Conservation (phyloP, 192 early-diverging fungal genomes). For the Umbelopsis ramanniana region DNA sequence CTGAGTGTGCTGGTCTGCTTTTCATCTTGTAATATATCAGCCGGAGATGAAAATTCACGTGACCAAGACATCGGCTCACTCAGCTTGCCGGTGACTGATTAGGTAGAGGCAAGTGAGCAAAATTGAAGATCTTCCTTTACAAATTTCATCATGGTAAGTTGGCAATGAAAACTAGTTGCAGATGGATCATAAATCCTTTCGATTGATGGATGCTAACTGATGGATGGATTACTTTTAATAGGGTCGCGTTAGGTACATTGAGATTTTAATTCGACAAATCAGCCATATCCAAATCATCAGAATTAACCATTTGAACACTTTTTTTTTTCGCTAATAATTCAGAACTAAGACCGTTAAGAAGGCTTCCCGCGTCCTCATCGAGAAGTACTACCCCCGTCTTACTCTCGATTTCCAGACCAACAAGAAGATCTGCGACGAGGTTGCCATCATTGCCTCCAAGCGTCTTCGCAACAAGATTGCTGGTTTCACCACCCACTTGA, state of each 20-base stretch:
- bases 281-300: not conserved
- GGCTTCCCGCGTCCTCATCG: constrained; percentile 99
- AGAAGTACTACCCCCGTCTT: constrained; percentile 99
- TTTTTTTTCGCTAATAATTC: not conserved
- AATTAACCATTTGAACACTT: not conserved
- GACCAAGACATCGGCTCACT: not conserved
- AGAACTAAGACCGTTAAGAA: constrained; percentile 99
- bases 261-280: not conserved
- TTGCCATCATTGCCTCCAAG: constrained; percentile 98
- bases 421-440: constrained; percentile 98
- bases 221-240: constrained; percentile 33
- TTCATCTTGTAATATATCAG: too few species aligned
- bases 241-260: constrained; percentile 80
- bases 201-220: constrained; percentile 16
- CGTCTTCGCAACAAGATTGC: constrained; percentile 99
- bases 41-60: too few species aligned
- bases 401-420: constrained; percentile 99
- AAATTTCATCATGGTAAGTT: constrained; percentile 22
- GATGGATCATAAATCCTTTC: too few species aligned
- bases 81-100: not conserved
- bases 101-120: not conserved
- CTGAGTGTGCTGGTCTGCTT: too few species aligned
- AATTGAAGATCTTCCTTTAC: not conserved
- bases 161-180: not conserved
- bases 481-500: constrained; percentile 99